A percentile compares a stretch with the other conserved stretches of the same genome.
These are phyloP conservation scores for Lentinula lateritia DNA, from an alignment of 768 basidiomycete genomes.

Conservation along the genomic window DNA sequence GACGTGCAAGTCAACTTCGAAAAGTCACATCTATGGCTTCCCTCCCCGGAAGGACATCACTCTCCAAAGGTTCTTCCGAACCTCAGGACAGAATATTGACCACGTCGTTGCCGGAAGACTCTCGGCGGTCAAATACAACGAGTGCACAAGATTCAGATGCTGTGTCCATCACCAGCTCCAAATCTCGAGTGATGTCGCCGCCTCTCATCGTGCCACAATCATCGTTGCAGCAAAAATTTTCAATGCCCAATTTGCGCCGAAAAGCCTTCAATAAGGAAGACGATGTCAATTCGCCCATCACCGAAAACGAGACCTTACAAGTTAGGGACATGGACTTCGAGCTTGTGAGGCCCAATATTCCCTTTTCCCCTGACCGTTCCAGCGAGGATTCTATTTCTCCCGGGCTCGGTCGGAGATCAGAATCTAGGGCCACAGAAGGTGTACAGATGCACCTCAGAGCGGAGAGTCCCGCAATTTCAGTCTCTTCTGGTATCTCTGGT, in stretches of 20 bases:
- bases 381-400: slow-evolving; percentile 52
- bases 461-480: slow-evolving; percentile 40
- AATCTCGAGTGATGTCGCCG: slow-evolving; percentile 26
- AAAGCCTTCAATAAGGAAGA: slow-evolving; percentile 29
- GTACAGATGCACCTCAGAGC: slow-evolving; percentile 20
- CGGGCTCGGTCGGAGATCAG: slow-evolving; percentile 28
- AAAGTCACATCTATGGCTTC: slow-evolving; percentile 6
- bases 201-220: slow-evolving; percentile 31
- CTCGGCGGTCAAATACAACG: background rate
- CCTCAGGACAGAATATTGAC: background rate
- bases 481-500: slow-evolving; percentile 24
- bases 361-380: slow-evolving; percentile 31
- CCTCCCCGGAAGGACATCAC: background rate
- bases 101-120: background rate
- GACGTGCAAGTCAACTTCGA: background rate
- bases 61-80: background rate
- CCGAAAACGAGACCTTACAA: slow-evolving; percentile 55
- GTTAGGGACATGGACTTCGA: slow-evolving; percentile 82
- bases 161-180: slow-evolving; percentile 28
- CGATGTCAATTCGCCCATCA: slow-evolving; percentile 16
- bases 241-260: slow-evolving; percentile 61
- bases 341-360: slow-evolving; percentile 58
- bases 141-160: slow-evolving; percentile 8
- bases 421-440: slow-evolving; percentile 9
- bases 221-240: slow-evolving; percentile 58